Evolutionary conservation across 208 protist species (phyloP), one percentile per base, ranked within the genome.

Genomic region (Balamuthia mandrillaris): DNA sequence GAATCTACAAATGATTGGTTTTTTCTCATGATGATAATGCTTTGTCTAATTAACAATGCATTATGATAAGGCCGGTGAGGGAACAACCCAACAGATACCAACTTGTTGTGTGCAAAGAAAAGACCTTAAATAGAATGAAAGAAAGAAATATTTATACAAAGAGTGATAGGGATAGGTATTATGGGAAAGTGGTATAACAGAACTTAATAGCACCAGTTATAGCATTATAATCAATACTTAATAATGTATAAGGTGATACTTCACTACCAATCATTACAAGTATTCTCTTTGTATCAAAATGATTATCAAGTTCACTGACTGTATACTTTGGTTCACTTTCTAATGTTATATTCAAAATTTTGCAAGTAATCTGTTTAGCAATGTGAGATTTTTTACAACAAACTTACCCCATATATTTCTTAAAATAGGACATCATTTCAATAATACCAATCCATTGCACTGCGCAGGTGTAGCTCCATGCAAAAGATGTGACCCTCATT

Each of bases 191-290:
- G n/a, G n/a, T n/a, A n/a, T n/a, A n/a, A n/a, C n/a, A n/a, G 58
- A 96, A 97, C 54, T 84, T 89, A 39, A 89, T 90, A 78, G 95
- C 95, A 83, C 94, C 91, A 5, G 93, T 97, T 42, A 85, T 52
- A 81, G 91, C 79, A 88, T 97, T 95, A 24, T 91, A 90, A 61
- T 95, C 88, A n/a, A 98, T 85, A 52, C 96, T 96, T 6, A 97
- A 82, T 33, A 98, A 92, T 21, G 96, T 98, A 84, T 98, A 96
- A 2, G 96, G 96, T 77, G 97, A 95, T 60, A 94, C 96, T 78
- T 95, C 96, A 49, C 96, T 95, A 82, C 96, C 96, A 87, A 98
- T 97, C 96, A 98, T 98, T 16, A 98, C 91, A 2, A 96, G 96
- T 7, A 88, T 92, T 1, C 95, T 94, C 49, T 92, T 72, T 1